These are phyloP conservation scores for Collybiopsis confluens DNA, from an alignment of 768 basidiomycete species.

Conservation along the genomic window DNA sequence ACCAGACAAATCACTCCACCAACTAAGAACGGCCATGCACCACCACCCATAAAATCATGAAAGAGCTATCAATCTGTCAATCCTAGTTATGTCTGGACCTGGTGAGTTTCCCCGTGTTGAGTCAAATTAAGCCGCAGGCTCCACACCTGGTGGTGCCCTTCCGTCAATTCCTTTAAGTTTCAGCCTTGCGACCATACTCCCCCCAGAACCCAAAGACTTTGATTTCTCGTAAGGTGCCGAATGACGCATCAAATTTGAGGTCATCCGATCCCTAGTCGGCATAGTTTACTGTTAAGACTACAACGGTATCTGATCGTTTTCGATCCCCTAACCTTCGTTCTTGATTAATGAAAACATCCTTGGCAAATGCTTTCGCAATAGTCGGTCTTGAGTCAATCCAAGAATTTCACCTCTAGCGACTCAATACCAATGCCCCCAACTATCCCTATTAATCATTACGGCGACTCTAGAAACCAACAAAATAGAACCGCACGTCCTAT, in stretches of 20 bases:
- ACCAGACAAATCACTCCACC: constrained; percentile 95
- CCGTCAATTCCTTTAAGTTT: constrained; percentile 80
- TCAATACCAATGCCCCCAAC: constrained; percentile 81
- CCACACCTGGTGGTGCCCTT: constrained; percentile 44
- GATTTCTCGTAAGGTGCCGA: constrained; percentile 84
- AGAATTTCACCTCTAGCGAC: constrained; percentile 85
- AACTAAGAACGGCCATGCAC: constrained; percentile 90
- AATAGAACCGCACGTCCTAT: constrained; percentile 80
- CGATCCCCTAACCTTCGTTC: constrained; percentile 83
- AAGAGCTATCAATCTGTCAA: constrained; percentile 83
- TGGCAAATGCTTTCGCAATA: constrained; percentile 82
- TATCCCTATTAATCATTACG: constrained; percentile 81
- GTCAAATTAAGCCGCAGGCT: constrained; percentile 85
- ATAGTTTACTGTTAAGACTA: constrained; percentile 85
- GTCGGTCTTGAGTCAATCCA: constrained; percentile 78
- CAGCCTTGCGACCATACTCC: constrained; percentile 72
- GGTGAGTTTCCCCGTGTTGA: constrained; percentile 81
- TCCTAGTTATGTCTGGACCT: constrained; percentile 75
- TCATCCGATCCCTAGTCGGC: constrained; percentile 74
- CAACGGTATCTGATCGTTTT: constrained; percentile 82
- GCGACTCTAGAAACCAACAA: constrained; percentile 80
- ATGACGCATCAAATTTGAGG: constrained; percentile 65
- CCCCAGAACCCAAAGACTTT: constrained; percentile 87
- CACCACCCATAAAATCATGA: constrained; percentile 83
- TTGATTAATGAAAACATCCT: constrained; percentile 85